Evolutionary conservation across 345 rosid species (phyloP).

Genomic region (Sisymbrium altissimum): DNA sequence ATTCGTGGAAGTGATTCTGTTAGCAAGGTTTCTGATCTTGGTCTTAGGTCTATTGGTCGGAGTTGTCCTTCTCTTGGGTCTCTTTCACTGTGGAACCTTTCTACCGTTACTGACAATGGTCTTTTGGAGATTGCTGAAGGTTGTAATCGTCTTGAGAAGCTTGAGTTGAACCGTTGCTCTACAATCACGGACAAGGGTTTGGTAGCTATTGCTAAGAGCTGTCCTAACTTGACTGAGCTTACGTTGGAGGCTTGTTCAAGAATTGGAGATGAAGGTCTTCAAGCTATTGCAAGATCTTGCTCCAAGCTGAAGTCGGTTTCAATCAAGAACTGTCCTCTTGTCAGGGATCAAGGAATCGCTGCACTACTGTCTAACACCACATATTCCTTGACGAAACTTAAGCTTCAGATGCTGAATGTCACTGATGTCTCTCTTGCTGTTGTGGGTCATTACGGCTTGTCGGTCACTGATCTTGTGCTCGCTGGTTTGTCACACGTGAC

Average conservation of each 20-base stretch:
- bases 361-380: conserved; percentile 52
- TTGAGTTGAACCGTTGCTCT: conserved; percentile 66
- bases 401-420: conserved; percentile 71
- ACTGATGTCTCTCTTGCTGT: conserved; percentile 86
- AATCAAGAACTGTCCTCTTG: conserved; percentile 64
- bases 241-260: conserved; percentile 70
- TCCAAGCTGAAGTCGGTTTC: conserved; percentile 65
- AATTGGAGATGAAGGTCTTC: conserved; percentile 73
- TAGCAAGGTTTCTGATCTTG: conserved; percentile 55
- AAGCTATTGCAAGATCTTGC: conserved; percentile 62
- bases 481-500: conserved; percentile 54
- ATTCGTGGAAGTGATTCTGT: conserved; percentile 51
- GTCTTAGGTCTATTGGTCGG: conserved; percentile 69
- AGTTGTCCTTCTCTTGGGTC: conserved; percentile 72
- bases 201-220: conserved; percentile 58
- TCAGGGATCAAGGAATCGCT: conserved; percentile 89
- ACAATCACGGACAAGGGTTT: conserved; percentile 61
- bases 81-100: conserved; percentile 72
- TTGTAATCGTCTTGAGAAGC: conserved; percentile 71
- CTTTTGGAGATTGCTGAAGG: conserved; percentile 74
- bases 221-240: conserved; percentile 72
- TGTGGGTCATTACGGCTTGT: conserved; percentile 82
- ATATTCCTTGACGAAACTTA: conserved; percentile 50
- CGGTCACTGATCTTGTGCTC: conserved; percentile 64
- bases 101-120: conserved; percentile 65